Evolutionary conservation across 345 rosid genomes (phyloP).

Genomic region (Eucalyptus tenuipes): DNA sequence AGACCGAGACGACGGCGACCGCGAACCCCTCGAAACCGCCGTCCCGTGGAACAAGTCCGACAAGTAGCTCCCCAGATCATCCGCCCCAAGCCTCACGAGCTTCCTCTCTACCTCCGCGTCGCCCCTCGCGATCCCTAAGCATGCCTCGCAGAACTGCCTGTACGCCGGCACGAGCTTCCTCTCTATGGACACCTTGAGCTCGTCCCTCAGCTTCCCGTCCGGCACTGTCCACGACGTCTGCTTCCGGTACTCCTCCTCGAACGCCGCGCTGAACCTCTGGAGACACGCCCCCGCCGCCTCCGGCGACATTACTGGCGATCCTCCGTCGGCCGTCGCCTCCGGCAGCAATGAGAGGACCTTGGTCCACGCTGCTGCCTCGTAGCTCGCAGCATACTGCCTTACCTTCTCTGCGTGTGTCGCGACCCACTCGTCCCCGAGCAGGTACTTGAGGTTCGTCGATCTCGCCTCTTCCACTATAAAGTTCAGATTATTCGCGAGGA

Average conservation of each 20-base stretch:
- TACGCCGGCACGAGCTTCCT: conserved; percentile 5
- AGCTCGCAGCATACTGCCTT: not conserved
- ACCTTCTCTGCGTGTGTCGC: not conserved
- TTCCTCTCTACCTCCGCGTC: not conserved
- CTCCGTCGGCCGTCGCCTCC: not conserved
- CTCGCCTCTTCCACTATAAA: not conserved
- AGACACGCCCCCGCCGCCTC: conserved; percentile 1
- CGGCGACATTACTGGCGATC: not conserved
- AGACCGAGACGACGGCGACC: not conserved
- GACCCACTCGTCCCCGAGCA: conserved; percentile 16
- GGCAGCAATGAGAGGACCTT: not conserved
- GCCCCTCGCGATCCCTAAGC: not conserved
- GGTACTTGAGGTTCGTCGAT: conserved; percentile 3
- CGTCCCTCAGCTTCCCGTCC: conserved; percentile 19
- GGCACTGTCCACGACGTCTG: conserved; percentile 7
- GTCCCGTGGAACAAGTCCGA: conserved; percentile 7
- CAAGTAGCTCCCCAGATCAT: conserved; percentile 15
- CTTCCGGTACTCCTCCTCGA: conserved; percentile 17
- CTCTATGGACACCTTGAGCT: conserved; percentile 3
- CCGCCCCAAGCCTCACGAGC: conserved; percentile 3
- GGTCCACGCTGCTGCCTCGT: conserved; percentile 9
- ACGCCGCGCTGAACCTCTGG: conserved; percentile 2
- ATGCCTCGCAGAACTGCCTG: not conserved
- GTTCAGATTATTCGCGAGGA: conserved; percentile 18
- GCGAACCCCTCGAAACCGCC: not conserved